Base-by-base conservation (phyloP, 768 basidiomycete species). In the Mycena amicta region DNA sequence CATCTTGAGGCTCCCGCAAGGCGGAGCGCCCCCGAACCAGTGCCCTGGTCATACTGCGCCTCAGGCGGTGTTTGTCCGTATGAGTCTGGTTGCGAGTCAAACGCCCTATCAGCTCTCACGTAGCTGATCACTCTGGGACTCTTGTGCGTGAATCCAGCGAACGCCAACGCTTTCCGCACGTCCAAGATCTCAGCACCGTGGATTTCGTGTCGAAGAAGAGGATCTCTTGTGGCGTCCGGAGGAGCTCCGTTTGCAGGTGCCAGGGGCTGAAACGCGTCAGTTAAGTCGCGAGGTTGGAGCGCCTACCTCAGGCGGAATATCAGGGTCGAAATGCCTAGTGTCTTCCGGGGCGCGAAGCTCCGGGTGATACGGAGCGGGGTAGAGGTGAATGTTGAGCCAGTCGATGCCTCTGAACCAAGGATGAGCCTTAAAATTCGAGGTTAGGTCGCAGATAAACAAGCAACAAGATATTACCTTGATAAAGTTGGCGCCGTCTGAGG, bases 271-370 rank as follows among this genome's bases (percentile, higher is more conserved):
- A 74, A 39, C 65, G 67, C 66, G 57, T 68, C 23, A 68, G 47
- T 59, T 63, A 59, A 50, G 62, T 50, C 62, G 60, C 56, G 57
- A 61, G 60, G 69, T 70, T 71, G 67, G 74, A 72, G 23, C n/a
- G 55, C 78, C 69, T 75, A 93, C 94, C 86, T 95, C 92, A 33
- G 90, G 77, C 22, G 92, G 92, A 67, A 97, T 98, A 72, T 96
- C 93, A 53, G 89, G 86, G 72, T 98, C 95, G 63, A 99, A 98
- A 73, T 99, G 95, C 60, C 86, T 82, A 16, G 96, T 98, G 72
- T 98, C 95, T 67, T 89, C 92, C 26, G 91, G 89, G 62, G 85
- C 78, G 28, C 70, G 77, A 57, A 99, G 83, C 61, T 94, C 87
- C 28, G 96, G 97, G 59, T 84, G 86, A 79, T 95, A 98, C 16